Evolutionary conservation across 768 basidiomycete genomes (phyloP).

Genomic region (Naganishia vishniacii): DNA sequence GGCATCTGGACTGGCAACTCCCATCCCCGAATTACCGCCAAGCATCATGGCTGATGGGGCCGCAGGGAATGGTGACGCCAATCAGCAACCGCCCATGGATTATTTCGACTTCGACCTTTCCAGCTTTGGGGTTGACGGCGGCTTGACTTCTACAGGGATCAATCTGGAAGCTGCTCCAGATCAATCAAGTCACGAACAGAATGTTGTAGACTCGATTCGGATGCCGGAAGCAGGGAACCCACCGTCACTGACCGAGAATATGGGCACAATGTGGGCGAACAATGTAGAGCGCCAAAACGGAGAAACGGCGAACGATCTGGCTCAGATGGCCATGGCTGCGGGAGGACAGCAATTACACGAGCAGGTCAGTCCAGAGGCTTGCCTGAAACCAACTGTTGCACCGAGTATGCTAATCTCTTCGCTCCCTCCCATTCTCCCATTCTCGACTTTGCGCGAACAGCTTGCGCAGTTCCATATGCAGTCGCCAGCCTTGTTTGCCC

Average conservation of each 20-base stretch:
- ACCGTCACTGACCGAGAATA: background rate
- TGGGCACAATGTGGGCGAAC: background rate
- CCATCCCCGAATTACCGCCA: conserved; percentile 14
- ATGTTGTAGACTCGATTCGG: background rate
- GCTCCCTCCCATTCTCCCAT: too few species aligned
- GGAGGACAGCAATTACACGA: background rate
- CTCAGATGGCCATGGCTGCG: background rate
- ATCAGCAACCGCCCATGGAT: conserved; percentile 10
- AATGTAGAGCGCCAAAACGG: background rate
- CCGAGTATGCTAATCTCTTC: too few species aligned
- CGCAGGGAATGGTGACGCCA: background rate
- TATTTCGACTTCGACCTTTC: conserved; percentile 17
- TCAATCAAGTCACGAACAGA: background rate
- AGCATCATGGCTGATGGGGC: background rate
- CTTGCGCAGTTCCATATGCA: conserved; percentile 48
- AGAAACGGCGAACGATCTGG: background rate
- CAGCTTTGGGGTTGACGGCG: conserved; percentile 4
- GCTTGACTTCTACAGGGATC: conserved; percentile 5
- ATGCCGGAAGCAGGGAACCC: background rate
- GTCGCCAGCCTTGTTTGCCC: conserved; percentile 41
- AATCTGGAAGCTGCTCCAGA: background rate
- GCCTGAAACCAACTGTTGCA: too few species aligned
- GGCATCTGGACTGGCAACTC: background rate
- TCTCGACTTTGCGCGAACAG: too few species aligned
- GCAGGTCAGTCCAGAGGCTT: background rate